A percentile compares a stretch with the other conserved stretches of the same genome.
Conservation (phyloP, 148 eudicot species). For the Chenopodium berlandieri region DNA sequence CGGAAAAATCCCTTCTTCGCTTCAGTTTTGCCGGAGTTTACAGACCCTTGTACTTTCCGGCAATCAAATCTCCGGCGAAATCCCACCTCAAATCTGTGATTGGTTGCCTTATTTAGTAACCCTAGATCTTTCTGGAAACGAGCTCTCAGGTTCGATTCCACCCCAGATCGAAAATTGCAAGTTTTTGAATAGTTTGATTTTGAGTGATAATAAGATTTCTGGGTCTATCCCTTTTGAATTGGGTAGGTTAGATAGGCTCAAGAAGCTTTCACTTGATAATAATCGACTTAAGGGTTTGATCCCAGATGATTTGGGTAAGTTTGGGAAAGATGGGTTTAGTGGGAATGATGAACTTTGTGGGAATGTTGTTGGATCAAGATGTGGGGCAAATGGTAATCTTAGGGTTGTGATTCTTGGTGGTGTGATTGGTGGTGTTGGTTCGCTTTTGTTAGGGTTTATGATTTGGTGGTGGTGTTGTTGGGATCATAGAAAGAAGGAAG, state of each 20-base stretch:
- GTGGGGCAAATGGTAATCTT: constrained; percentile 56
- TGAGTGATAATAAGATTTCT: constrained; percentile 49
- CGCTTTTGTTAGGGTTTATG: constrained; percentile 56
- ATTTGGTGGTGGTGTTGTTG: constrained; percentile 72
- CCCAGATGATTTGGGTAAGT: constrained; percentile 34
- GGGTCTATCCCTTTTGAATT: constrained; percentile 60
- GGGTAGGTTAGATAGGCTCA: constrained; percentile 54
- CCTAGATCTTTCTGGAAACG: constrained; percentile 63
- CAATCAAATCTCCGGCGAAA: constrained; percentile 51
- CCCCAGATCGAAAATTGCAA: constrained; percentile 49
- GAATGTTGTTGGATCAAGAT: constrained; percentile 41
- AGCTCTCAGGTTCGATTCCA: constrained; percentile 56
- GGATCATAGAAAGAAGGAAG: constrained; percentile 24
- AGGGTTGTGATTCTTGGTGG: constrained; percentile 68
- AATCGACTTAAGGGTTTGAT: constrained; percentile 58
- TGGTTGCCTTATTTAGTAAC: constrained; percentile 75
- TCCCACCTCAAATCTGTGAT: constrained; percentile 56
- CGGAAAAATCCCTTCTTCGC: constrained; percentile 45
- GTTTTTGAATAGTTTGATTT: constrained; percentile 50
- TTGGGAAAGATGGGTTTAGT: constrained; percentile 30
- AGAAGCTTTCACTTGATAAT: constrained; percentile 43
- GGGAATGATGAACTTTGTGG: constrained; percentile 78
- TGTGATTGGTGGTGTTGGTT: constrained; percentile 57
- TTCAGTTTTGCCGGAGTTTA: constrained; percentile 50
- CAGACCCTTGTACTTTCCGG: constrained; percentile 58